Evolutionary conservation across 345 rosid genomes (phyloP), one percentile per base, ranked within the genome.

Genomic region (Populus nigra): DNA sequence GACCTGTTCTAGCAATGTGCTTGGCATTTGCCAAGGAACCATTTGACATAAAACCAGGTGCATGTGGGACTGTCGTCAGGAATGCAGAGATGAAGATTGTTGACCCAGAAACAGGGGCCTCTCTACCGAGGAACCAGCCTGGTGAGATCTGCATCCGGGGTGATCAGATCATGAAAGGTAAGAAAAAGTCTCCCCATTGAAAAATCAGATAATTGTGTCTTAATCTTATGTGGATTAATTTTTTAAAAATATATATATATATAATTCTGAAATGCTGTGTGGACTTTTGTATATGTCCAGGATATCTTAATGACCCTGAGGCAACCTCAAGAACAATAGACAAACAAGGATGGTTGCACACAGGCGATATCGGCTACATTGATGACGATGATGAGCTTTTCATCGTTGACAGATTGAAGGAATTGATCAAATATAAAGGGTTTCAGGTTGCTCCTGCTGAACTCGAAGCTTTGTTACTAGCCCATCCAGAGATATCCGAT

Each of bases 101-200:
- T 31, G 98, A 95, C 67, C 96, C 96, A 9, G 87, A 87, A 22
- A 90, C 91, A 3, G 88, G 93, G 7, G 65, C 65, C 12, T 93
- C 93, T 2, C 78, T 93, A 1, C 92, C 93, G 0, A 83, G 89
- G 2, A 93, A 91, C 78, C 79, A 86, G 67, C 70, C 96, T 16
- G 98, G 99, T 0, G 99, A 95, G 75, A 90, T 93, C 35, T 95
- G 99, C 79, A 83, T 95, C 20, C 70, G 96, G 70, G 99, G 99
- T 18, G 31, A 83, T 77, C 99, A 95, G 68, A 90, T 95, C 87
- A 95, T 93, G 99, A 93, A 91, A 77, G 99, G 98, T 93, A 43
- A 4, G 4, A 68, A 2, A 9, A 38, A 1, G 5, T 68, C 23
- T 69, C 5, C n/a, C 27, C 18, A 8, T 49, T 12, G 5, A 23